Base-by-base conservation (phyloP, 306 rosid species). In the Acacia melanoxylon region DNA sequence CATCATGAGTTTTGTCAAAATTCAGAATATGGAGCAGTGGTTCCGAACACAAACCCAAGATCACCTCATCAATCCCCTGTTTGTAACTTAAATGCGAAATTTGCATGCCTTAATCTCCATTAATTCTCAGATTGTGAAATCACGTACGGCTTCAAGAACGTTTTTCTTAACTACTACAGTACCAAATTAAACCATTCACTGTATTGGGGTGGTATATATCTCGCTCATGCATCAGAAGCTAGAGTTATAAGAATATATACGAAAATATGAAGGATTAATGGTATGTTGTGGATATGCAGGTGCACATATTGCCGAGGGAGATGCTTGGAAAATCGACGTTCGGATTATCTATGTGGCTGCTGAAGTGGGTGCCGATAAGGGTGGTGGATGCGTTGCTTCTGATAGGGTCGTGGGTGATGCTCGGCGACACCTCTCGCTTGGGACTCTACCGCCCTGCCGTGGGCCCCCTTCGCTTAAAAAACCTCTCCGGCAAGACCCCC, bases 321-420 rank as follows among this genome's bases (percentile, higher is more conserved):
- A 91, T 96, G 95, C 94, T 96, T 90, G 99, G 99, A 59, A 92
- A 80, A 88, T 96, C 99, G 31, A 96, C 99, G 85, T 96, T 96
- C 44, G 99, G 97, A 91, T 77, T 96, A 94, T 93, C 99, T 84
- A 90, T 96, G 97, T 91, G 94, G 98, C 82, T 96, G 88, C 91
- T 91, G 33, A 96, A 93, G 90, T 96, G 99, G 99, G 81, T 96
- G 25, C 99, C 97, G 76, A 78, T 89, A 61, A 51, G 88, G 31
- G 73, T 93, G 77, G 99, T 96, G 75, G 99, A 96, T 78, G 58
- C 85, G 77, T 80, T 96, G 27, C 79, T 96, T 75, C 88, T 96
- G 6, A 78, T 93, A 5, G 92, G 89, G 56, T 88, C 98, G 17
- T 80, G 97, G 92, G 76, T 96, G 7, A 79, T 94, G 77, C 94